Evolutionary conservation across 139 green algal genomes (phyloP).

Genomic region (Chlamydomonas schloesseri): DNA sequence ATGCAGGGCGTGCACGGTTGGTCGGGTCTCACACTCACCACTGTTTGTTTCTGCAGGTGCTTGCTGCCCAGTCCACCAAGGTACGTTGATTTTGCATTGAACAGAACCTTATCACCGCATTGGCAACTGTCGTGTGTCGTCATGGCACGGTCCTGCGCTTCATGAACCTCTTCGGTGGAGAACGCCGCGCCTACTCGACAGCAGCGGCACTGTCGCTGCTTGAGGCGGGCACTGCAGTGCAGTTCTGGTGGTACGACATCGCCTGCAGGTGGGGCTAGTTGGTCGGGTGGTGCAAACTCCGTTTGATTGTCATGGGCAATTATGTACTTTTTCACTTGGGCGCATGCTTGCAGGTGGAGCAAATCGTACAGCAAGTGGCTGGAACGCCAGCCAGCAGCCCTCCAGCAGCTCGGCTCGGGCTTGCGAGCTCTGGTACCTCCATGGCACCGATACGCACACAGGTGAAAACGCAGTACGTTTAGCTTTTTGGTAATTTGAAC

Average conservation of each 20-base stretch:
- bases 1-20: no score
- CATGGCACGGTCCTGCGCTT: background rate
- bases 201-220: background rate
- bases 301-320: no score
- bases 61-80: background rate
- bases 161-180: background rate
- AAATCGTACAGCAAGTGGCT: conserved; percentile 6
- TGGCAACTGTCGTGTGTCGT: background rate
- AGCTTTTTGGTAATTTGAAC: no score
- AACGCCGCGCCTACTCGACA: background rate
- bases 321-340: no score
- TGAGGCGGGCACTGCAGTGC: background rate
- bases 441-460: background rate
- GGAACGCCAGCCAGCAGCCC: background rate
- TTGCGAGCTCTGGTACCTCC: background rate
- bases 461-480: no score
- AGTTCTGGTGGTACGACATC: conserved; percentile 32
- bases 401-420: background rate
- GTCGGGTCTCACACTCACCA: no score
- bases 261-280: background rate
- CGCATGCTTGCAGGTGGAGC: background rate
- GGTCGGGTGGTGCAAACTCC: no score
- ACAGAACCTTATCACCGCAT: background rate
- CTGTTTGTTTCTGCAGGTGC: background rate
- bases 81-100: background rate